Evolutionary conservation across 805 yeast genomes (phyloP), one percentile per base, ranked within the genome.

Genomic region (Hanseniaspora pseudoguilliermondii): DNA sequence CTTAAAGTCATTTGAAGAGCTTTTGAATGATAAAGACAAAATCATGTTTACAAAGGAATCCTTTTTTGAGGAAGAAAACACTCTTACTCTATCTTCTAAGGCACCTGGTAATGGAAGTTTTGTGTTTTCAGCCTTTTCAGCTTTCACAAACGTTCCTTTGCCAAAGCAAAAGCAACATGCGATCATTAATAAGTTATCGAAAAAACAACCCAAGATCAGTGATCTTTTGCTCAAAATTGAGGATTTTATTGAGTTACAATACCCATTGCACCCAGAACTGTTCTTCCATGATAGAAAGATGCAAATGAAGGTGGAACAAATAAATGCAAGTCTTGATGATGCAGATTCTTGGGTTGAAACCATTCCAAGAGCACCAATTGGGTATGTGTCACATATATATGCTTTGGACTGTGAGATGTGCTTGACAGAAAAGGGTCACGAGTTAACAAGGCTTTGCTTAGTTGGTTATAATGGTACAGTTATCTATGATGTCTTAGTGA

Each of bases 351-450:
- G 58, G 58, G 58, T 55, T 5, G 54, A 61, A n/a, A 58, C 62
- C 0, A 27, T 27, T 4, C 32, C 41, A 5, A 47, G 52, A 13
- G 63, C 62, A 1, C 75, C 71, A 4, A 77, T 80, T 58, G 78
- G 76, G 0, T 81, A 73, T 10, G 83, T 82, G 0, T 76, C 84
- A 0, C 81, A 75, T 57, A 79, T 84, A 0, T 87, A 79, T 70
- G 93, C 95, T 0, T 60, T 93, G 20, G 98, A 91, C 69, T 93
- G 98, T 73, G 98, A 91, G 69, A 93, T 91, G 88, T 88, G 96
- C 65, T 70, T 75, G 57, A 69, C 90, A 0, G 77, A 71, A 0
- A 59, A 63, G 1, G 89, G 88, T 0, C 74, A 76, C 43, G 95
- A 80, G 1, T 71, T 91, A 42, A 81, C 97, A 0, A 74, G 97